Base-by-base conservation (phyloP, 2,329 filamentous ascomycete species). In the Apiospora pterosperma region DNA sequence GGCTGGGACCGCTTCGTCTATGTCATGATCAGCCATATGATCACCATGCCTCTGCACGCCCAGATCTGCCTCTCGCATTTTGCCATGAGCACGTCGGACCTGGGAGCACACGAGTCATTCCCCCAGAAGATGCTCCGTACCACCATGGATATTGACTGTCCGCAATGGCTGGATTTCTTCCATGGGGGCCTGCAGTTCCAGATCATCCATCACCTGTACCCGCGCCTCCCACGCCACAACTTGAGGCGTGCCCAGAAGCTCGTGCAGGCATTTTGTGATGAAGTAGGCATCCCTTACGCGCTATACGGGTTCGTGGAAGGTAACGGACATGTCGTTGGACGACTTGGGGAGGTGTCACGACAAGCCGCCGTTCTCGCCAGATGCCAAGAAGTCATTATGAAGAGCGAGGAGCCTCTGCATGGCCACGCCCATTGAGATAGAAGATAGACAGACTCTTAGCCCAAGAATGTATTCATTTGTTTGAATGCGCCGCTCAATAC, bases 41-140 rank as follows among this genome's bases (percentile, higher is more conserved):
- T 92, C 31, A 92, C 92, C 7, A 91, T 92, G 77, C 90, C 93
- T 2, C 81, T 97, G 61, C 93, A 97, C 76, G 86, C 95, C 12
- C 93, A 97, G 76, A 97, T 97, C 75, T 96, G 93, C 0, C 85
- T 97, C 21, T 96, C 92, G 2, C 93, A 97, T 77, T 97, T 96
- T 77, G 92, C 92, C 69, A 97, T 97, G 93, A 95, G 92, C 70
- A 97, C 93, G 0, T 86, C 92, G 12, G 92, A 97, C 71, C 83
- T 97, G 14, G 94, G 94, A 0, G 88, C 91, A 1, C 83, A 89
- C 62, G 93, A 97, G 76, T 96, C 92, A 0, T 97, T 97, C 76
- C 88, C 93, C 0, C 93, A 97, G 77, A 92, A 90, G 76, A 96
- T 96, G 90, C 83, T 97, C 58, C 89, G 94, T 69, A 97, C 93